These are phyloP conservation scores for Penicillium egyptiacum DNA, from an alignment of 495 filamentous ascomycete species.

Conservation along the genomic window DNA sequence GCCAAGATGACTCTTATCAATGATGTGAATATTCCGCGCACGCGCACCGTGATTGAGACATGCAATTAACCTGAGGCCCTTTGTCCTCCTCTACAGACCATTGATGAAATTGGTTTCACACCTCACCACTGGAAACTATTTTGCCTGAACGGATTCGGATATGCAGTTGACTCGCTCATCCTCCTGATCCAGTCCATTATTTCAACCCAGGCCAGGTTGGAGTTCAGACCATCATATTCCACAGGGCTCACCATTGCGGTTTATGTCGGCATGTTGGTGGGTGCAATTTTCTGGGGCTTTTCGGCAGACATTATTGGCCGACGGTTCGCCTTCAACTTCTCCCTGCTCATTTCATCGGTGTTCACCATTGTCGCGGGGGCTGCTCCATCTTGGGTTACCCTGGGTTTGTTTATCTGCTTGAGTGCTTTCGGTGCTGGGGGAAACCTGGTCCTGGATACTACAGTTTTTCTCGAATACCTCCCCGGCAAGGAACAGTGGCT, in stretches of 20 bases:
- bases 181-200: slow-evolving; percentile 60
- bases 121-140: slow-evolving; percentile 69
- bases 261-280: slow-evolving; percentile 39
- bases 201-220: slow-evolving; percentile 46
- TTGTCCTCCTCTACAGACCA: slow-evolving; percentile 40
- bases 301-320: slow-evolving; percentile 56
- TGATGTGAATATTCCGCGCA: slow-evolving; percentile 54
- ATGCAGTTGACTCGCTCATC: slow-evolving; percentile 67
- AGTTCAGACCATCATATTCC: slow-evolving; percentile 51
- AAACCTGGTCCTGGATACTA: slow-evolving; percentile 68
- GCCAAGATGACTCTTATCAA: slow-evolving; percentile 71
- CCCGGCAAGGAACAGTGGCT: slow-evolving; percentile 48
- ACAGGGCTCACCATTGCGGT: slow-evolving; percentile 29
- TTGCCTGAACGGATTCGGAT: slow-evolving; percentile 65
- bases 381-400: slow-evolving; percentile 47
- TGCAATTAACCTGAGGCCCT: neutral
- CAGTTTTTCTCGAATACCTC: slow-evolving; percentile 56
- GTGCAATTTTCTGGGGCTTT: slow-evolving; percentile 56
- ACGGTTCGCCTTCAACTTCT: slow-evolving; percentile 53
- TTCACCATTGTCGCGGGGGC: slow-evolving; percentile 53
- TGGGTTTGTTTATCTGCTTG: slow-evolving; percentile 49
- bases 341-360: slow-evolving; percentile 47
- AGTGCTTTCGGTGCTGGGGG: slow-evolving; percentile 59
- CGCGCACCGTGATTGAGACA: slow-evolving; percentile 2
- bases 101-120: slow-evolving; percentile 73